Base-by-base conservation (phyloP, 2,329 filamentous ascomycete genomes). In the Arthrinium phaeospermum region DNA sequence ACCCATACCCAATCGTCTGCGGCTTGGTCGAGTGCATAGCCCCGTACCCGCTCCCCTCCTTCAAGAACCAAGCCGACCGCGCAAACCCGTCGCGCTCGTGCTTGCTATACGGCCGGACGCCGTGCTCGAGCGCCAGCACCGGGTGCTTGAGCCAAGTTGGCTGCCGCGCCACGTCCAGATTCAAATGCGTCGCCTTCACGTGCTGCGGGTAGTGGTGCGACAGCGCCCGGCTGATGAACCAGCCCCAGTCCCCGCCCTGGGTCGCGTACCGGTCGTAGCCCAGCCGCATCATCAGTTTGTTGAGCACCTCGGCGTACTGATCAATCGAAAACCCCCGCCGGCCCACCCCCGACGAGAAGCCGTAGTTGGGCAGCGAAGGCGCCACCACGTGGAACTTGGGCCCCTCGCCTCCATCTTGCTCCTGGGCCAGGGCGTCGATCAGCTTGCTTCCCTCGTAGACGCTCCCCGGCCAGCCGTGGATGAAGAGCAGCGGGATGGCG, bases 181-280 rank as follows among this genome's bases (percentile, higher is more conserved):
- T 73, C 34, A 71, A 57, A 47, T 73, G 72, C 88, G 87, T 91
- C 75, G 90, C 89, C 57, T 90, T 89, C 70, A 86, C 80, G 80
- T 93, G 92, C 75, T 91, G 82, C 78, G 90, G 89, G 75, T 92
- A 93, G 3, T 86, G 80, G 1, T 86, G 76, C 0, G 88, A 88
- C 72, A 94, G 88, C 7, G 85, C 80, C 1, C 92, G 87, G 1
- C 91, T 91, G 75, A 94, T 87, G 75, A 86, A 84, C 79, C 86
- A 91, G 16, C 92, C 92, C 91, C 91, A 93, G 78, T 94, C 92
- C 46, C 92, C 92, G 70, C 89, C 90, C 81, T 92, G 87, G 1
- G 83, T 85, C 4, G 81, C 78, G 74, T 91, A 92, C 79, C 88
- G 81, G 0, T 84, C 72, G 79, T 92, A 92, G 0, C 89, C 89